Conservation (phyloP, 345 rosid genomes). For the Pugionium cornutum region DNA sequence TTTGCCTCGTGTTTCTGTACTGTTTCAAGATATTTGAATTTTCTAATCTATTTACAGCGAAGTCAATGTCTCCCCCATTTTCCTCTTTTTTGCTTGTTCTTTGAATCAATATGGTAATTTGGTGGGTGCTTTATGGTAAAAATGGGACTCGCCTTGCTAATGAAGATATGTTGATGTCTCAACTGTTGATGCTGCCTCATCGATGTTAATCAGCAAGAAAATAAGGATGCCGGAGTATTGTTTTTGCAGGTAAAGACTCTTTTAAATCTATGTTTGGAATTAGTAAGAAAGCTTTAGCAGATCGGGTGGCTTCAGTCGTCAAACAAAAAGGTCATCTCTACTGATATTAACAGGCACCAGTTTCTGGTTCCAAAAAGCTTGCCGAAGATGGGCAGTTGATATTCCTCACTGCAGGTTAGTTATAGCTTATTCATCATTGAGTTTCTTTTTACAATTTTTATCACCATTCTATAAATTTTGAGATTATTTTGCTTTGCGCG, state of each 20-base stretch:
- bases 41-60: background rate
- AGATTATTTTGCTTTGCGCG: background rate
- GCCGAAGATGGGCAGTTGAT: conserved; percentile 89
- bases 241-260: conserved; percentile 69
- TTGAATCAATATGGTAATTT: conserved; percentile 1
- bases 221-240: conserved; percentile 69
- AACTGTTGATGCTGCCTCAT: conserved; percentile 83
- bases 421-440: background rate
- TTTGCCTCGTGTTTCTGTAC: background rate
- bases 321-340: background rate
- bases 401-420: conserved; percentile 84
- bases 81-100: background rate
- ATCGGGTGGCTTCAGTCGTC: background rate
- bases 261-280: background rate
- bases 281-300: background rate
- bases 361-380: conserved; percentile 92
- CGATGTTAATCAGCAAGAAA: conserved; percentile 57
- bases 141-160: conserved; percentile 7
- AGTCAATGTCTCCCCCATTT: background rate
- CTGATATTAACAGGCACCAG: conserved; percentile 69
- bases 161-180: conserved; percentile 89
- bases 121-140: background rate
- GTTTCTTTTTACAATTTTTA: background rate
- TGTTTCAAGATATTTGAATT: conserved; percentile 2
- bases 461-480: background rate